Conservation (phyloP, 176 grass and related monocot genomes). For the Oryza coarctata region DNA sequence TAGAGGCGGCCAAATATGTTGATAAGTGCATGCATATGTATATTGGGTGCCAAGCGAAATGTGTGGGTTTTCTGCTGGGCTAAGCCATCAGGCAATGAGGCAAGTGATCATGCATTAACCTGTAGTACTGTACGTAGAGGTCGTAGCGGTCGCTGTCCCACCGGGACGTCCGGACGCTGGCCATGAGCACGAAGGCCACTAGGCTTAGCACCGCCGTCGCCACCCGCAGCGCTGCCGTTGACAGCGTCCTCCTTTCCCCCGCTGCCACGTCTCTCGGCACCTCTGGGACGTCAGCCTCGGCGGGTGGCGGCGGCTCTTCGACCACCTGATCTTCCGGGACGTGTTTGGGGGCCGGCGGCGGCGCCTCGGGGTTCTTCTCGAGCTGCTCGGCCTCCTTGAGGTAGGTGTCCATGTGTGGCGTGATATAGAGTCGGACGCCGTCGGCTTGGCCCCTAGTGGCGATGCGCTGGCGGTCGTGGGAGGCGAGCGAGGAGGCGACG, state of each 20-base stretch:
- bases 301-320: neutral
- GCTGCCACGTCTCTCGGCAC: neutral
- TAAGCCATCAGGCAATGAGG: too few relatives aligned
- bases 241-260: conserved; percentile 1
- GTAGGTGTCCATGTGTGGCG: neutral
- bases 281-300: neutral
- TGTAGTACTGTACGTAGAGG: conserved; percentile 56
- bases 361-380: neutral
- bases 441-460: neutral
- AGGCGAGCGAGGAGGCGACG: neutral
- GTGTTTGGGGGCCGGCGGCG: neutral
- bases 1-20: too few relatives aligned
- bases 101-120: conserved; percentile 4
- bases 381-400: neutral
- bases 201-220: conserved; percentile 44
- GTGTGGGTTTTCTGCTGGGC: too few relatives aligned
- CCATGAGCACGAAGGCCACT: conserved; percentile 59
- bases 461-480: neutral
- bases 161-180: conserved; percentile 36
- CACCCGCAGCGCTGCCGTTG: conserved; percentile 43
- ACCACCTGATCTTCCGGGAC: neutral
- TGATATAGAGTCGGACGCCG: neutral
- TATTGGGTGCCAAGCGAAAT: too few relatives aligned
- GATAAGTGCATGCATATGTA: too few relatives aligned
- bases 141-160: conserved; percentile 29